Evolutionary conservation across 371 early-diverging fungal genomes (phyloP).

Genomic region (Lichtheimia corymbifera): DNA sequence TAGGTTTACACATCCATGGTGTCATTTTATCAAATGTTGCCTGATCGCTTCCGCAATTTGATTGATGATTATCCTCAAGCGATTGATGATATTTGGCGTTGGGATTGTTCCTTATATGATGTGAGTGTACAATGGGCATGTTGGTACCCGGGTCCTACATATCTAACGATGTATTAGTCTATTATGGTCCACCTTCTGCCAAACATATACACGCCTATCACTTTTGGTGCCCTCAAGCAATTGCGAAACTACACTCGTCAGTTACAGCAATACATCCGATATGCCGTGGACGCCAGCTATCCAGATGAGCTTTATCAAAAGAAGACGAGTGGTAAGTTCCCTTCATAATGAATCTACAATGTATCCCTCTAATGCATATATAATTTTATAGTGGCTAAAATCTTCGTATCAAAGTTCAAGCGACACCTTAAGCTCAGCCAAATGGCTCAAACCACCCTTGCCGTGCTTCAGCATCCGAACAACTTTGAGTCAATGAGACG

Average conservation of each 20-base stretch:
- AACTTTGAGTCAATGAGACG: slow-evolving; percentile 34
- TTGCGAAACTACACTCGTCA: slow-evolving; percentile 48
- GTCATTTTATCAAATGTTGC: slow-evolving; percentile 30
- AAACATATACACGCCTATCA: slow-evolving; percentile 30
- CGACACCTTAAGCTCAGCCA: slow-evolving; percentile 54
- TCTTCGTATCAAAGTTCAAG: slow-evolving; percentile 54
- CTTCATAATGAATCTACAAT: background rate
- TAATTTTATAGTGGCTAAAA: slow-evolving; percentile 39
- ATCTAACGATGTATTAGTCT: slow-evolving; percentile 18
- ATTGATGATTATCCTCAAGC: slow-evolving; percentile 32
- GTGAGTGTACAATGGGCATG: slow-evolving; percentile 14
- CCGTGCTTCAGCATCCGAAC: slow-evolving; percentile 33
- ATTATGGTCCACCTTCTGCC: slow-evolving; percentile 44
- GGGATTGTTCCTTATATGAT: slow-evolving; percentile 59
- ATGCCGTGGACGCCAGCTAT: slow-evolving; percentile 23
- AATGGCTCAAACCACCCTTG: slow-evolving; percentile 48
- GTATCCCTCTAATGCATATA: background rate
- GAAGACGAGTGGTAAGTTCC: slow-evolving; percentile 33
- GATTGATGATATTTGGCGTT: slow-evolving; percentile 51
- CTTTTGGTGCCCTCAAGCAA: slow-evolving; percentile 27
- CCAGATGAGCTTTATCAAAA: slow-evolving; percentile 30
- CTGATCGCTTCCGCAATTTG: slow-evolving; percentile 13
- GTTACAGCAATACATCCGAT: slow-evolving; percentile 32
- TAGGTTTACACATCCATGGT: slow-evolving; percentile 14
- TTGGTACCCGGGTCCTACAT: background rate